Evolutionary conservation across 495 filamentous ascomycete species (phyloP).

Genomic region (Apodospora peruviana): DNA sequence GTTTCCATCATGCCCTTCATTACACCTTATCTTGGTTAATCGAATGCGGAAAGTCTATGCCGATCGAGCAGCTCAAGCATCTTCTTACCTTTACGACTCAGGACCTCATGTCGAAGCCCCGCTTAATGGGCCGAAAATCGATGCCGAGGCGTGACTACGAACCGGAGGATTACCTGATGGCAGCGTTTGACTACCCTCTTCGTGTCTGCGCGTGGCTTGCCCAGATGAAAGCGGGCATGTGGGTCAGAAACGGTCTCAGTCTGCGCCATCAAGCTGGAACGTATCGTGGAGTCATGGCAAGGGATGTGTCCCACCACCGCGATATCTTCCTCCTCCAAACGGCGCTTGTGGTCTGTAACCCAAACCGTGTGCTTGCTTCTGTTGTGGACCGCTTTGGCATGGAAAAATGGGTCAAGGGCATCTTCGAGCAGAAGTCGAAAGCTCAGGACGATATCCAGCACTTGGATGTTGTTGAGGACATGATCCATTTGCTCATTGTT

Average conservation of each 20-base stretch:
- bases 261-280: slow-evolving; percentile 90
- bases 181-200: slow-evolving; percentile 87
- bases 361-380: slow-evolving; percentile 77
- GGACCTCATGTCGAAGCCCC: slow-evolving; percentile 55
- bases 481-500: slow-evolving; percentile 88
- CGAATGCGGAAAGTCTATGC: slow-evolving; percentile 77
- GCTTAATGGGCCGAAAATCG: slow-evolving; percentile 47
- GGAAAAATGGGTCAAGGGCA: slow-evolving; percentile 79
- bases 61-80: slow-evolving; percentile 53
- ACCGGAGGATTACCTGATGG: slow-evolving; percentile 75
- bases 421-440: slow-evolving; percentile 58
- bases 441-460: slow-evolving; percentile 79
- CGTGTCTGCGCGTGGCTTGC: slow-evolving; percentile 93
- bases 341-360: slow-evolving; percentile 79
- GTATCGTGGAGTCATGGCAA: slow-evolving; percentile 78
- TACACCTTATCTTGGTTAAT: slow-evolving; percentile 97
- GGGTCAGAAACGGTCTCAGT: slow-evolving; percentile 96
- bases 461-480: slow-evolving; percentile 90
- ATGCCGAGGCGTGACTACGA: slow-evolving; percentile 45
- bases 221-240: slow-evolving; percentile 97
- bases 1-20: slow-evolving; percentile 96
- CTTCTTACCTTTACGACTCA: slow-evolving; percentile 57
- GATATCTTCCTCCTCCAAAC: slow-evolving; percentile 94
- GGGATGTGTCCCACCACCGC: slow-evolving; percentile 87
- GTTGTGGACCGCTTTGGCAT: slow-evolving; percentile 89